Evolutionary conservation across 2,329 filamentous ascomycete species (phyloP).

Genomic region (Cercospora brassicicola): DNA sequence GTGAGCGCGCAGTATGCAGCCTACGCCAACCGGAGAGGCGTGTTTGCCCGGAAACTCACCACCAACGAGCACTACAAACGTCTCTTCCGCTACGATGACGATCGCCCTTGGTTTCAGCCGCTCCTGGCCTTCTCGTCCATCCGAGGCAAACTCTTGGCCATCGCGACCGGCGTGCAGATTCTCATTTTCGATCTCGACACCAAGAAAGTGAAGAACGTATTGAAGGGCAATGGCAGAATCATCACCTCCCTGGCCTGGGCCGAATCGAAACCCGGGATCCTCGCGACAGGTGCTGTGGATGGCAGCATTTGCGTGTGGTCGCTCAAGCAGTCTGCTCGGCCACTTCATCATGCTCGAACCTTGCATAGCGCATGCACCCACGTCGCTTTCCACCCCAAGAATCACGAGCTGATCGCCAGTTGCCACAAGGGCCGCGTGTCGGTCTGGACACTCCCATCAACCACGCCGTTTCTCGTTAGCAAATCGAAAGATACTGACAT

Average conservation of each 20-base stretch:
- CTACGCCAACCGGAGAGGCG: conserved; percentile 20
- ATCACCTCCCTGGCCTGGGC: conserved; percentile 26
- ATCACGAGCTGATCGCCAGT: conserved; percentile 18
- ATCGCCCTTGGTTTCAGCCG: conserved; percentile 19
- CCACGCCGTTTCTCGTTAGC: conserved; percentile 18
- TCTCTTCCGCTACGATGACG: conserved; percentile 16
- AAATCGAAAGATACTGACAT: conserved; percentile 9
- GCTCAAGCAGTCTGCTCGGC: conserved; percentile 21
- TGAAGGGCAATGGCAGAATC: conserved; percentile 29
- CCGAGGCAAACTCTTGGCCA: conserved; percentile 25
- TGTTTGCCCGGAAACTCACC: conserved; percentile 19
- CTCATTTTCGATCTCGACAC: conserved; percentile 26
- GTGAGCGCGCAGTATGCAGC: conserved; percentile 28
- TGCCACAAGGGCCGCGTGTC: conserved; percentile 18
- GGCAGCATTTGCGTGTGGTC: conserved; percentile 30
- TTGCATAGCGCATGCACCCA: conserved; percentile 24
- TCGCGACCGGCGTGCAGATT: conserved; percentile 27
- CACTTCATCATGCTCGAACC: conserved; percentile 23
- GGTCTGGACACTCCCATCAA: conserved; percentile 16
- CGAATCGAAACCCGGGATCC: conserved; percentile 15
- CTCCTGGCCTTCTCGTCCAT: conserved; percentile 26
- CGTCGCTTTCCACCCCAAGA: conserved; percentile 18
- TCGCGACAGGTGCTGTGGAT: conserved; percentile 28
- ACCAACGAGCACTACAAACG: conserved; percentile 10
- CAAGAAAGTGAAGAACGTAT: conserved; percentile 12